These are phyloP conservation scores for sorghum (Sorghum bicolor) DNA, from an alignment of 176 grass and related monocot species.

Conservation along the genomic window Sorghum_bicolor_NCBIv3 NC_012871.2:46806501-46807000, in stretches of 20 bases:
- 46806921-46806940: no score
- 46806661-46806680: not conserved
- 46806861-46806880: no score
- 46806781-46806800: not conserved
- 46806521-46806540: not conserved
- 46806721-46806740: not conserved
- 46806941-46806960: no score
- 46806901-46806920: no score
- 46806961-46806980: no score
- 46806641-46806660: not conserved
- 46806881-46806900: no score
- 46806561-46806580: not conserved
- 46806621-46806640: not conserved
- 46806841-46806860: no score
- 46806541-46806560: not conserved
- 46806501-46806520: not conserved
- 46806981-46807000: no score
- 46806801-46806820: not conserved
- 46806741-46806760: no score
- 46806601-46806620: not conserved
- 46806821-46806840: not conserved
- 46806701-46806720: not conserved
- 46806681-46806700: not conserved
- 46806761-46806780: not conserved
- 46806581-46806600: not conserved